phyloP scores from a whole-genome alignment of 257 asterid genomes.

The Linderniella brevidens region DNA sequence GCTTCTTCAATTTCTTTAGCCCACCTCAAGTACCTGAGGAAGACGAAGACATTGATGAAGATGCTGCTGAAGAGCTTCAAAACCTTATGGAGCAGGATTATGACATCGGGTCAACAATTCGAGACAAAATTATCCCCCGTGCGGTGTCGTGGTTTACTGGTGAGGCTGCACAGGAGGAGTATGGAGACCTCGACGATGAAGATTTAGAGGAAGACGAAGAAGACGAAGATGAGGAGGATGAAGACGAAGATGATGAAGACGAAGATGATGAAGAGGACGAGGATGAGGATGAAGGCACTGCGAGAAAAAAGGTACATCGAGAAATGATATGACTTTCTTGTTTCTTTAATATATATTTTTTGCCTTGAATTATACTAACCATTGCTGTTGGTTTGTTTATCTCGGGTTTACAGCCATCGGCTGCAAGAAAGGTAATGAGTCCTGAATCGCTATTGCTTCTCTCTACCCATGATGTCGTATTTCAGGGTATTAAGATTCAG shows the following conservation, averaged over 20 bases:
- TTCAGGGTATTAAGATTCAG: no score
- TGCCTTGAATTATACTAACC: neutral
- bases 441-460: no score
- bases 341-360: neutral
- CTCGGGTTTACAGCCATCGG: no score
- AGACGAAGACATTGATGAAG: slow-evolving; percentile 71
- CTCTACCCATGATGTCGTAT: no score
- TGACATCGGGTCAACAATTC: slow-evolving; percentile 78
- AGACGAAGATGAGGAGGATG: slow-evolving; percentile 32
- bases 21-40: slow-evolving; percentile 85
- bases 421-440: no score
- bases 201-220: slow-evolving; percentile 16
- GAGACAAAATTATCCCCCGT: slow-evolving; percentile 79
- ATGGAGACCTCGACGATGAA: slow-evolving; percentile 23
- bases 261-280: slow-evolving; percentile 23
- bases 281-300: slow-evolving; percentile 13
- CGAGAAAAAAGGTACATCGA: slow-evolving; percentile 32
- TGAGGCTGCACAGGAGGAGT: slow-evolving; percentile 60
- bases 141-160: slow-evolving; percentile 96
- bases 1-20: slow-evolving; percentile 83
- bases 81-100: slow-evolving; percentile 81
- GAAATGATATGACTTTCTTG: neutral
- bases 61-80: slow-evolving; percentile 82
- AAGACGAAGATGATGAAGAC: slow-evolving; percentile 24
- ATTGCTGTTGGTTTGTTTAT: no score